These are phyloP conservation scores for Trifolium fragiferum DNA, from an alignment of 306 rosid genomes.

Conservation along the genomic window DNA sequence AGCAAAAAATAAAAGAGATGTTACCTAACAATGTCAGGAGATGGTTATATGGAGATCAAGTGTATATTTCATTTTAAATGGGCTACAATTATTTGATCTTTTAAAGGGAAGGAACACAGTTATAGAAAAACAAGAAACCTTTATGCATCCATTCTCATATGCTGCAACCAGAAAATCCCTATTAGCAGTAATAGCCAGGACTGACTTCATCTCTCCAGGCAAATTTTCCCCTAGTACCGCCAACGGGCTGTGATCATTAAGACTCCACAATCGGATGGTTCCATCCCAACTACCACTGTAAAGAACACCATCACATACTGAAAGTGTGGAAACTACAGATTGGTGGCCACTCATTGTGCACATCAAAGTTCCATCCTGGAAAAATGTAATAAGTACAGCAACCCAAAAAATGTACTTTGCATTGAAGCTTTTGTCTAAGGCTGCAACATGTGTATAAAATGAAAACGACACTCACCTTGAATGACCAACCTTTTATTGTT, in stretches of 20 bases:
- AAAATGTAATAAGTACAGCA: conserved; percentile 34
- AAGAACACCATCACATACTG: conserved; percentile 71
- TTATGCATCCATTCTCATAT: conserved; percentile 76
- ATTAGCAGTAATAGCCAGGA: conserved; percentile 64
- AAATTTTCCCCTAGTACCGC: conserved; percentile 74
- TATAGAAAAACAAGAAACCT: conserved; percentile 59
- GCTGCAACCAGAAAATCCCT: conserved; percentile 76
- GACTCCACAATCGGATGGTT: conserved; percentile 91
- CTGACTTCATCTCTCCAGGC: conserved; percentile 58
- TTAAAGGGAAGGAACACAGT: conserved; percentile 5
- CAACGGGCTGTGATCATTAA: conserved; percentile 76
- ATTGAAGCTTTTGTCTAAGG: conserved; percentile 28
- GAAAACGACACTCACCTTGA: conserved; percentile 55
- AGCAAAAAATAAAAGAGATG: conserved; percentile 40
- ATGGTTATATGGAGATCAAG: conserved; percentile 31
- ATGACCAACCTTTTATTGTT: conserved; percentile 85
- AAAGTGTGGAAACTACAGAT: conserved; percentile 84
- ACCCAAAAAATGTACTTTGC: conserved; percentile 34
- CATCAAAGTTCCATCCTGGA: conserved; percentile 71
- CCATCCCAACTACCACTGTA: conserved; percentile 99
- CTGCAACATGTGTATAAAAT: conserved; percentile 18
- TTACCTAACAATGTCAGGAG: conserved; percentile 26
- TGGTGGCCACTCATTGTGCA: conserved; percentile 85
- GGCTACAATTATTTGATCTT: conserved; percentile 39
- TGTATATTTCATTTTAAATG: conserved; percentile 32